Evolutionary conservation across 2,329 filamentous ascomycete genomes (phyloP), one percentile per base, ranked within the genome.

Genomic region (Aspergillus brasiliensis): DNA sequence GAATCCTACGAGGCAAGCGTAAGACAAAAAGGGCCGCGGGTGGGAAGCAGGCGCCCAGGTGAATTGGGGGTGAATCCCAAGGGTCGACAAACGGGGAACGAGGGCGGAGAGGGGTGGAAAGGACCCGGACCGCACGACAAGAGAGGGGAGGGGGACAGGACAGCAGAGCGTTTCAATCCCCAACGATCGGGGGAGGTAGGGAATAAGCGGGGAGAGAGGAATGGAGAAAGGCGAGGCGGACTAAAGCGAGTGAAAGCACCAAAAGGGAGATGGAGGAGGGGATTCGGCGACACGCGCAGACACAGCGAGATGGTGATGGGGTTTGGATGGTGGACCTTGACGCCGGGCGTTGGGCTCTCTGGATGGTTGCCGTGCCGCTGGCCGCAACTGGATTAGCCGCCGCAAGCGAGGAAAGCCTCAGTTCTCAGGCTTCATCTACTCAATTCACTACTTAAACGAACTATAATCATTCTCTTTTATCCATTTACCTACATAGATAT

Each of bases 341-440:
- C 68, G 71, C 68, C 66, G 60, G 69, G 65, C 68, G 69, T 74
- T 72, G 71, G 66, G 60, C 65, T 72, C 65, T 72, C 71, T 75
- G 73, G 71, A 69, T 75, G 73, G 73, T 71, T 73, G 67, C 70
- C 68, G 66, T 73, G 70, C 71, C 74, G 70, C 72, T 64, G 63
- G 65, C 64, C 70, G 71, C 73, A 74, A 74, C 65, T 65, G 68
- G 68, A 71, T 58, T 77, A 77, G 70, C 69, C 75, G 74, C 75
- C 67, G 67, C 69, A 76, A 76, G 73, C 74, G 74, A 76, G 68
- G 68, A 72, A n/a, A 8, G 49, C 48, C 48, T 51, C 27, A 28
- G 8, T 28, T 15, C 48, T 34, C 28, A 44, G 40, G 40, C 40
- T 11, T 11, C 11, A 13, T 34, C 31, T 34, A 34, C 4, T 25